Evolutionary conservation across 1,284 basidiomycete genomes (phyloP).

Genomic region (Apiotrichum sp.): DNA sequence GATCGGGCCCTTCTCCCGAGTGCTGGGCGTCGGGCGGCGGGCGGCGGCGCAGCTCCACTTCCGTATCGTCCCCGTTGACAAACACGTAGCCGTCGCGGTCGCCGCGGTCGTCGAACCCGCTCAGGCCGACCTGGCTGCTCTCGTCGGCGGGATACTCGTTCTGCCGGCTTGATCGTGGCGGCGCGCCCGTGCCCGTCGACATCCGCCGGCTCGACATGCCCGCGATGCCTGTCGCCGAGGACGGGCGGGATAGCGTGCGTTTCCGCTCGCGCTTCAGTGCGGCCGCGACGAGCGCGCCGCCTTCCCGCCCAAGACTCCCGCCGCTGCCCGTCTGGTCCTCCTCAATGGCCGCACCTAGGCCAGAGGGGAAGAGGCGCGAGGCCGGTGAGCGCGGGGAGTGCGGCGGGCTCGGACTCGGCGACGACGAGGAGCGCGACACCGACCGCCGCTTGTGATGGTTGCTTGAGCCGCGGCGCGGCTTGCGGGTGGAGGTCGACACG

Average conservation of each 20-base stretch:
- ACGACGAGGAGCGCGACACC: background rate
- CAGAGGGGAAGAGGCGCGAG: background rate
- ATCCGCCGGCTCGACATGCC: background rate
- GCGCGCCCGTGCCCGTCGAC: background rate
- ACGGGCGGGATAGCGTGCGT: background rate
- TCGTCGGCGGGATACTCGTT: no score
- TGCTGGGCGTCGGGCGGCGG: background rate
- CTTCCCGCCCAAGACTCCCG: no score
- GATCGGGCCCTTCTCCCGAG: no score
- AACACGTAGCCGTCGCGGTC: conserved; percentile 24
- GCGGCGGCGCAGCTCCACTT: conserved; percentile 11
- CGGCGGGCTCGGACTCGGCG: background rate
- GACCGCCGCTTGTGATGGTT: background rate
- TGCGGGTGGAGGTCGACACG: background rate
- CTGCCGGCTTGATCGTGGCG: no score
- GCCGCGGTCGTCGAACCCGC: conserved; percentile 18
- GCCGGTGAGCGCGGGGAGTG: background rate
- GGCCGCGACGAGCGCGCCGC: no score
- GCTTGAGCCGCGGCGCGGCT: background rate
- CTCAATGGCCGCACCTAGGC: background rate
- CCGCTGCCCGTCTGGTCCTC: no score
- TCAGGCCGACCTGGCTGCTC: conserved; percentile 18
- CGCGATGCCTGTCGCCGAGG: background rate
- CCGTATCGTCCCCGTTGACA: conserved; percentile 7
- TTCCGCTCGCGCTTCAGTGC: background rate